phyloP scores from a whole-genome alignment of 169 alveolate genomes.

The Eimeria maxima region DNA sequence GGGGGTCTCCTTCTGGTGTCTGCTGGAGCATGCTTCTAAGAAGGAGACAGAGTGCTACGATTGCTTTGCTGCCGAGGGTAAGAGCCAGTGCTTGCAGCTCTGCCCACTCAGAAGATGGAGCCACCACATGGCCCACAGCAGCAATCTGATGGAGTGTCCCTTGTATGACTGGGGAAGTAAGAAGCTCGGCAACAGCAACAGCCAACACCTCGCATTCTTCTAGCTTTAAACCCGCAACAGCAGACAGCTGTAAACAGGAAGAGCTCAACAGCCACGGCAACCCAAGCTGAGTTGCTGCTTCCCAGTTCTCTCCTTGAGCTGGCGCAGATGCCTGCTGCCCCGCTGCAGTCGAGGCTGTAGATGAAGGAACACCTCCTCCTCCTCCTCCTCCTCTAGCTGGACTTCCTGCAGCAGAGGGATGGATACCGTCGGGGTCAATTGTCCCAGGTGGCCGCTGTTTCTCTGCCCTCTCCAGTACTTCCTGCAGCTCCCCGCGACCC shows the following conservation, averaged over 20 bases:
- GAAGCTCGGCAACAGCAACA: slow-evolving; percentile 25
- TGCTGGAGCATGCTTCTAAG: slow-evolving; percentile 84
- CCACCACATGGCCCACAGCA: slow-evolving; percentile 46
- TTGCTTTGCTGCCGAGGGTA: slow-evolving; percentile 86
- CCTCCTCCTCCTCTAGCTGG: neutral
- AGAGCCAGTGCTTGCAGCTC: slow-evolving; percentile 80
- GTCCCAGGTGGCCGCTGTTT: slow-evolving; percentile 1
- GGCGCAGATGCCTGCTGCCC: too few species aligned
- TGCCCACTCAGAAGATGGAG: slow-evolving; percentile 37
- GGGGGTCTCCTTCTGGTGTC: slow-evolving; percentile 83
- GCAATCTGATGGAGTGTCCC: slow-evolving; percentile 67
- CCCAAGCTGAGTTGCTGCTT: neutral
- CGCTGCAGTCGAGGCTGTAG: neutral
- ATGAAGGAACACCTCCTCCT: neutral
- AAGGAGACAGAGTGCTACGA: slow-evolving; percentile 84
- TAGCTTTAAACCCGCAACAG: slow-evolving; percentile 45
- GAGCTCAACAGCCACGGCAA: slow-evolving; percentile 78
- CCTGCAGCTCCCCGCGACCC: slow-evolving; percentile 63
- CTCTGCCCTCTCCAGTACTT: slow-evolving; percentile 19
- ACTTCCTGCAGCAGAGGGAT: slow-evolving; percentile 2
- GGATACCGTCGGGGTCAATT: slow-evolving; percentile 54
- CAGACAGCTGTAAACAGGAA: slow-evolving; percentile 8
- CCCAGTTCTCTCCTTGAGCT: too few species aligned
- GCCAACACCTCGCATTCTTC: slow-evolving; percentile 41
- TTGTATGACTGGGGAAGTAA: slow-evolving; percentile 44